Evolutionary conservation across 1,139 yeast genomes (phyloP), one percentile per base, ranked within the genome.

Genomic region (Zygoascus meyerae): DNA sequence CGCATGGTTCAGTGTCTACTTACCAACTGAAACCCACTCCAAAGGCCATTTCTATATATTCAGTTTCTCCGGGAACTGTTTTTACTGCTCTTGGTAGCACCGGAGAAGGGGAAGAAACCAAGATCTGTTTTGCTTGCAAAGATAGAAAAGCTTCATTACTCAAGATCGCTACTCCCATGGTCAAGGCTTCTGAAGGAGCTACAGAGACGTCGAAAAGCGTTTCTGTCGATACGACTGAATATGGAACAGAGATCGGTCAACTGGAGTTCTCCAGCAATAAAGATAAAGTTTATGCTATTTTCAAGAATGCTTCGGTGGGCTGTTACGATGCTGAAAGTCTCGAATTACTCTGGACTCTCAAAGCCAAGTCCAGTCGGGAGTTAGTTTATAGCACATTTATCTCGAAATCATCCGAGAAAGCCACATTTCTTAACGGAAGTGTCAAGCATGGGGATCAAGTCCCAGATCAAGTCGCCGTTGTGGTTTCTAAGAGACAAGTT

Each of bases 11-110:
- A 47, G 72, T 89, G 45, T 79, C 86, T 15, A 78, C 82, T 48
- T 84, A 82, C 60, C 70, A 84, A 31, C 74, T 86, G 45, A 79
- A 78, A 56, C 96, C 96, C 33, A 79, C 94, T 10, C 95, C 95
- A 11, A 83, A 79, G 59, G 69, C 86, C 56, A 69, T 79, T 38
- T 84, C 92, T 84, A 79, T 87, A 0, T 75, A 77, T 59, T 78
- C 92, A 4, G 71, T 85, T 35, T 76, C 87, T 3, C 92, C 92
- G 4, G 72, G 76, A 10, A 71, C 78, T 26, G 53, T 67, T 0
- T 74, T 83, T 33, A 59, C 67, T 0, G 62, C 67, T 11, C 33
- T 52, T 14, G 43, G 36, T 6, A 51, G 60, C 11, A 50, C 52
- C 16, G 21, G 33, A 6, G 51, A 45, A 3, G 52, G 44, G 10